Evolutionary conservation across 2,329 filamentous ascomycete species (phyloP).

Genomic region (Tolypocladium inflatum): DNA sequence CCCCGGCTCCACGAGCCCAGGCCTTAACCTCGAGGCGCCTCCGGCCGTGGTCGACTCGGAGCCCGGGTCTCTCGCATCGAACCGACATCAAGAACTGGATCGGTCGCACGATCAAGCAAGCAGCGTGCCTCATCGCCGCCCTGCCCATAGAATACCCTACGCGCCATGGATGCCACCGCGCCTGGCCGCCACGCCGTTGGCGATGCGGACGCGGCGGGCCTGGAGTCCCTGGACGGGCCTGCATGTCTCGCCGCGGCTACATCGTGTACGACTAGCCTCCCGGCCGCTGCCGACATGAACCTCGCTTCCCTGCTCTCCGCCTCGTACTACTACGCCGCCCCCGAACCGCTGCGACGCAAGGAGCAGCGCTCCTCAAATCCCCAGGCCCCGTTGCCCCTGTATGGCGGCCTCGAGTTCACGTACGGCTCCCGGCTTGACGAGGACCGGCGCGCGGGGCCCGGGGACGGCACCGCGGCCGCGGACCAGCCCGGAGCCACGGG

Average conservation of each 20-base stretch:
- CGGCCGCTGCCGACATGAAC: background rate
- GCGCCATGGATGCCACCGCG: background rate
- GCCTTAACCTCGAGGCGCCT: background rate
- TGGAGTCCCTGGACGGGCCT: background rate
- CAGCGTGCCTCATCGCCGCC: background rate
- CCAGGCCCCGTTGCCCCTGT: background rate
- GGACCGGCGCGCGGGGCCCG: background rate
- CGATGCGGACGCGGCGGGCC: background rate
- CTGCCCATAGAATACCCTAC: background rate
- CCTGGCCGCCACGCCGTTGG: background rate
- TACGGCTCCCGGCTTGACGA: background rate
- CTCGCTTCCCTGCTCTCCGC: background rate
- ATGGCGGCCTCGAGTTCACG: background rate
- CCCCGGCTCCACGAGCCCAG: background rate
- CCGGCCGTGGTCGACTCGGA: background rate
- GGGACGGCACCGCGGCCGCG: background rate
- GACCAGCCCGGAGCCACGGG: background rate
- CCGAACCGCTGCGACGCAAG: background rate
- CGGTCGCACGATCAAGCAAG: background rate
- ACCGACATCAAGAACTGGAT: background rate
- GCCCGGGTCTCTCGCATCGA: background rate
- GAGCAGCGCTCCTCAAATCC: background rate
- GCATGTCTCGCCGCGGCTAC: background rate
- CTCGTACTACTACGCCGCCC: background rate
- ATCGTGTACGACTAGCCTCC: background rate